These are phyloP conservation scores for Paraphoma chrysanthemicola DNA, from an alignment of 2,329 filamentous ascomycete genomes.

Conservation along the genomic window DNA sequence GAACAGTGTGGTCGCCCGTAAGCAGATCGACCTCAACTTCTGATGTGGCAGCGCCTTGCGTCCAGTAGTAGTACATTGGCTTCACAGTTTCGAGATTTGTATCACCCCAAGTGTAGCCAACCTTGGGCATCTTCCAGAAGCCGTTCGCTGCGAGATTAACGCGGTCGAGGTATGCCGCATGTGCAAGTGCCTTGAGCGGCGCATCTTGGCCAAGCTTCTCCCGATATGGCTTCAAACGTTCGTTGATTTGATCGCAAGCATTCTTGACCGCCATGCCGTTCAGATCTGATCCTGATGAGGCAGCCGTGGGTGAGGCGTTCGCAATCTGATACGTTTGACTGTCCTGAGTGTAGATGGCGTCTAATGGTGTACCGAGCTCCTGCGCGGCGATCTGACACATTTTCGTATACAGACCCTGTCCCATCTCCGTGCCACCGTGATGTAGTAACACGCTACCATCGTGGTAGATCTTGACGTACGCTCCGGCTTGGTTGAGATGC, in stretches of 20 bases:
- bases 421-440: slow-evolving; percentile 97
- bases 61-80: slow-evolving; percentile 98
- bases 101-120: slow-evolving; percentile 85
- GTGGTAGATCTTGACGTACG: slow-evolving; percentile 93
- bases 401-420: slow-evolving; percentile 93
- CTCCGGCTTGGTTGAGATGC: slow-evolving; percentile 93
- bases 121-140: slow-evolving; percentile 96
- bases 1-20: slow-evolving; percentile 89
- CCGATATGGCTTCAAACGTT: slow-evolving; percentile 81
- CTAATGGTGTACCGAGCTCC: slow-evolving; percentile 81
- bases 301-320: slow-evolving; percentile 90
- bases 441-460: slow-evolving; percentile 91
- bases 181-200: slow-evolving; percentile 83
- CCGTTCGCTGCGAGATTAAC: slow-evolving; percentile 95
- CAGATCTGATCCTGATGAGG: slow-evolving; percentile 89
- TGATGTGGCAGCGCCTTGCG: slow-evolving; percentile 79
- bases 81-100: slow-evolving; percentile 42
- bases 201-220: slow-evolving; percentile 79
- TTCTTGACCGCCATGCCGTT: slow-evolving; percentile 95
- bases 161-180: slow-evolving; percentile 91
- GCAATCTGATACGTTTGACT: slow-evolving; percentile 84
- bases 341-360: slow-evolving; percentile 87
- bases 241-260: slow-evolving; percentile 87
- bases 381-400: slow-evolving; percentile 95
- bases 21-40: slow-evolving; percentile 93